Evolutionary conservation across 176 grass and related monocot species (phyloP), one percentile per base, ranked within the genome.

Genomic region (Thalia dealbata): DNA sequence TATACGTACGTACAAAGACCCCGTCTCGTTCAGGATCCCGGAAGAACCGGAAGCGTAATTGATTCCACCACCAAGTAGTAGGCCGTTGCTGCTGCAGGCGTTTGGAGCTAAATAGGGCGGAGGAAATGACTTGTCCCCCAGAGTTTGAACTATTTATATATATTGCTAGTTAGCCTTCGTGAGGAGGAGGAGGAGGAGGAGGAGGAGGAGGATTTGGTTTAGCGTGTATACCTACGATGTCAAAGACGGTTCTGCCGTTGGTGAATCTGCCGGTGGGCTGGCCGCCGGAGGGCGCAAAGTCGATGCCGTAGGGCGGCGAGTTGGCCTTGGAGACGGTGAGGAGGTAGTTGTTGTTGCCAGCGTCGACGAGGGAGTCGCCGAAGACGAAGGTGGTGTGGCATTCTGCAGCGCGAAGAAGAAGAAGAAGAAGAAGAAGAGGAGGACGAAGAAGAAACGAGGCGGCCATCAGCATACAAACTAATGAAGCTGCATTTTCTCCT

Each of bases 11-110:
- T 86, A 97, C 61, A 84, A 76, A 22, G 87, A 84, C 18, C 95
- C 95, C 5, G 95, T 97, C 50, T 92, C 80, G 4, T 97, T 90
- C 26, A 97, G 88, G 75, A 97, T 88, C 70, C 95, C 90, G 15
- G 95, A 97, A 84, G 95, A 82, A 66, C 89, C 89, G 68, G 93
- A 92, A 71, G 85, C 95, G 71, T 81, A 97, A 74, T 97, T 92
- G 1, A 88, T 38, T 38, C 32, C 67, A 18, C 89, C 93, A 70
- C 71, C 83, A 11, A 23, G 67, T n/a, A 61, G n/a, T n/a, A n/a
- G n/a, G 35, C 62, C 78, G n/a, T n/a, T 14, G 51, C 52, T 74
- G 7, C 67, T 30, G 38, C 73, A 74, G 26, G 87, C 82, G 71
- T 88, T 84, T 50, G 87, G 85, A 50, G 87, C 85, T 71, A 97